Evolutionary conservation across 169 alveolate genomes (phyloP), one percentile per base, ranked within the genome.

Genomic region (Eimeria mitis): DNA sequence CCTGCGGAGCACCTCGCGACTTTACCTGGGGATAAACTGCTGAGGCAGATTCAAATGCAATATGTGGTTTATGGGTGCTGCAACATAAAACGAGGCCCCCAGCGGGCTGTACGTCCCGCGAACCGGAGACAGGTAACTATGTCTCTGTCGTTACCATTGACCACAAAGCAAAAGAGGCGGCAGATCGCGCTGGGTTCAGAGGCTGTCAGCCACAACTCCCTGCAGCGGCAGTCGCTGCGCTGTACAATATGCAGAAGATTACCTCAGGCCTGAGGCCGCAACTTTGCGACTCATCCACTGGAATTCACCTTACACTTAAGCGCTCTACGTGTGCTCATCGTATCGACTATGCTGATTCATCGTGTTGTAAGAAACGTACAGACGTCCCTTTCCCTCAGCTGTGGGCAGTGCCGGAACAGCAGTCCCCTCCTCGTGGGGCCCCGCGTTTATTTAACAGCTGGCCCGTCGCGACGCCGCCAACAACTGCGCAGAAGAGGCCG

Each of bases 401-500:
- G 94, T 87, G 94, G 13, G 65, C 75, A 56, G 31, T 25, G 37
- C 49, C 83, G 13, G 81, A 61, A 42, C 94, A 87, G 49, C 94
- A 87, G 28, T 61, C 81, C 52, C 63, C 78, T 4, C 81, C 71
- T 8, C 47, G 52, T 21, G 71, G 59, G 42, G 34, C 56, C 61
- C 65, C 37, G 14, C 47, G 81, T 31, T 87, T 68, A 49, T 14
- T 44, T 52, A 87, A 23, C 94, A 87, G 65, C 19, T 87, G 96
- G 23, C 96, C 96, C 1, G 96, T 65, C 16, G 96, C 92, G 52
- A 94, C 89, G 42, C 96, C 96, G 9, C 73, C 94, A 31, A 94
- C 89, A n/a, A 94, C 94, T 7, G 94, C 84, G 28, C 73, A 59
- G 65, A 94, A 94, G 42, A 94, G 63, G 16, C 96, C 96, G 71